Conservation (phyloP, 2,329 filamentous ascomycete genomes). For the Phialophora verrucosa region DNA sequence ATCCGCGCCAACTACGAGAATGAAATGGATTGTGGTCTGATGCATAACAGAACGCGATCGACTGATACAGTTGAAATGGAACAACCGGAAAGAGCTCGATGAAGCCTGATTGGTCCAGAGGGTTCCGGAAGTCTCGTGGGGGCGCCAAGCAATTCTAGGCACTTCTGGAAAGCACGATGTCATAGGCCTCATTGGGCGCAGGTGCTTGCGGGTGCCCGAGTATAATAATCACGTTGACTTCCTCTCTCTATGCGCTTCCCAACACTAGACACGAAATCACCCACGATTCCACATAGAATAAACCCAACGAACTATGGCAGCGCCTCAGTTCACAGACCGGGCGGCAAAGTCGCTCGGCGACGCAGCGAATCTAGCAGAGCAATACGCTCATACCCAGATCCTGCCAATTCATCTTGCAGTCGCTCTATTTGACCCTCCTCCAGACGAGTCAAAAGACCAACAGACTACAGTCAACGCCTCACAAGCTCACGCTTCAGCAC, state of each 20-base stretch:
- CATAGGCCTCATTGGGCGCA: constrained; percentile 8
- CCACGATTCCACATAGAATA: constrained; percentile 6
- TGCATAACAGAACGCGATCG: not conserved
- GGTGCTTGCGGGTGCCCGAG: constrained; percentile 2
- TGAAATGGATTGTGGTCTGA: constrained; percentile 2
- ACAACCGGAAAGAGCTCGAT: not conserved
- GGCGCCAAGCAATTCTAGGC: constrained; percentile 24
- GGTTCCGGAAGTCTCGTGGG: constrained; percentile 11
- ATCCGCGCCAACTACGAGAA: not conserved
- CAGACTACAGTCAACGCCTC: constrained; percentile 70
- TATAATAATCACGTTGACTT: constrained; percentile 16
- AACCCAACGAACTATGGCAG: constrained; percentile 42
- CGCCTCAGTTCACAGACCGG: constrained; percentile 82
- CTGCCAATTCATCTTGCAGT: constrained; percentile 86
- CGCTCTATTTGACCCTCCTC: constrained; percentile 53
- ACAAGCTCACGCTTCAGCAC: constrained; percentile 65
- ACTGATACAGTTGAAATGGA: not conserved
- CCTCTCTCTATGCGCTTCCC: constrained; percentile 4
- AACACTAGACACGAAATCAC: constrained; percentile 16
- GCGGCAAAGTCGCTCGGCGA: constrained; percentile 89
- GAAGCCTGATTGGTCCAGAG: not conserved
- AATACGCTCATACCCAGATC: constrained; percentile 90
- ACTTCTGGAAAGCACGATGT: constrained; percentile 35
- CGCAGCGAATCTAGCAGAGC: constrained; percentile 82
- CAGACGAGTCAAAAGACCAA: constrained; percentile 74